Base-by-base conservation (phyloP, 176 grass and related monocot genomes). In the Alloteropsis semialata region DNA sequence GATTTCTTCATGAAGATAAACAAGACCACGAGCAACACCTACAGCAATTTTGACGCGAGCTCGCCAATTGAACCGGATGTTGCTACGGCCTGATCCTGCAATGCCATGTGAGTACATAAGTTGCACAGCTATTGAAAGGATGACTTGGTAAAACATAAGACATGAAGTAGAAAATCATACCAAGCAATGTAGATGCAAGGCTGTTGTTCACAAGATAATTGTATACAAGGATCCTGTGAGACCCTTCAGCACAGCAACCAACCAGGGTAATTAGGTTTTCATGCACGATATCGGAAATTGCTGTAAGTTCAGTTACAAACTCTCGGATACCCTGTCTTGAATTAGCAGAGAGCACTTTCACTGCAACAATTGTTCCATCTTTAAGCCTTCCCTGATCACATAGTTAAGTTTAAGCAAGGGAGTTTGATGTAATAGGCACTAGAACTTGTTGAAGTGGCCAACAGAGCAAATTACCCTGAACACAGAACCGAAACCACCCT, bases 181-280 rank as follows among this genome's bases (percentile, higher is more conserved):
- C 94, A 88, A 97, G 80, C 68, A 97, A 80, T 71, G 85, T 90
- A 71, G 82, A 73, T 84, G 85, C 75, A 61, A 97, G 94, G 82
- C 89, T 97, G 62, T 92, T 97, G 70, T 94, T 94, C 70, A 94
- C 92, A 77, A 94, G 82, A 75, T 94, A 97, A 50, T 93, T 89
- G 84, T 94, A 97, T 37, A 97, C 89, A 81, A 97, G 89, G 29
- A 97, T 94, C 75, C 92, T 87, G 33, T 94, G 78, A 54, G 75
- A 45, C 65, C 79, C 92, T 88, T 97, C 91, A 49, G 75, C 94
- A 58, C 94, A 97, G 62, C 89, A 97, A 58, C 94, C 94, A 25
- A 88, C 64, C 65, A 97, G 57, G 19, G 80, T 94, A 73, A 94
- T 87, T 50, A 97, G 83, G 58, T 97, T 97, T 77, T 94, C 91